These are phyloP conservation scores for Perkinsela sp. DNA, from an alignment of 208 protist species.

Conservation along the genomic window DNA sequence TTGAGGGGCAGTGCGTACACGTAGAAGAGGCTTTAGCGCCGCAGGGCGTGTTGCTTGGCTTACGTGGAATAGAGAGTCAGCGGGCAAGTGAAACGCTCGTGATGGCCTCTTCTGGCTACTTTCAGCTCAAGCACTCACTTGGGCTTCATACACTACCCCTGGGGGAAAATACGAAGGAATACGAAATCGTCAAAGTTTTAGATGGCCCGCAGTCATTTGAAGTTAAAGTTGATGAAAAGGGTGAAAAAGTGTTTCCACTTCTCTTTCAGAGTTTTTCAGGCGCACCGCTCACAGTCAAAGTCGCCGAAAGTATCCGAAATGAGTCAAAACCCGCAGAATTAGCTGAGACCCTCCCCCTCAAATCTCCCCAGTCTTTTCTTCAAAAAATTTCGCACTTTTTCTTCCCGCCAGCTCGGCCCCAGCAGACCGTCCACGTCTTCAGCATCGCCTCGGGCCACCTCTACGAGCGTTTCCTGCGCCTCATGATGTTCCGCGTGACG, in stretches of 20 bases:
- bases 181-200: slow-evolving; percentile 4
- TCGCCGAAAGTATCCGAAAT: slow-evolving; percentile 6
- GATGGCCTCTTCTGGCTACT: slow-evolving; percentile 86
- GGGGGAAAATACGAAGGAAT: slow-evolving; percentile 14
- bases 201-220: neutral
- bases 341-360: slow-evolving; percentile 4
- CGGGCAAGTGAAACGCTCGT: slow-evolving; percentile 67
- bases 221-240: neutral
- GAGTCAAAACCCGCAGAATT: slow-evolving; percentile 6
- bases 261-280: slow-evolving; percentile 17
- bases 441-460: slow-evolving; percentile 84
- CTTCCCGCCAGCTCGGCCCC: slow-evolving; percentile 8
- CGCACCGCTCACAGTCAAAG: too few species aligned
- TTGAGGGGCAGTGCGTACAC: slow-evolving; percentile 35
- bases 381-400: too few species aligned
- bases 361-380: too few species aligned
- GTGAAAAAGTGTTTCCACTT: slow-evolving; percentile 10
- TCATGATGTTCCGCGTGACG: slow-evolving; percentile 91
- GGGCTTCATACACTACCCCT: slow-evolving; percentile 53
- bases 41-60: slow-evolving; percentile 35
- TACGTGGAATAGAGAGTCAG: neutral
- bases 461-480: slow-evolving; percentile 92
- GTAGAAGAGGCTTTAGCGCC: slow-evolving; percentile 12
- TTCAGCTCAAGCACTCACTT: slow-evolving; percentile 73
- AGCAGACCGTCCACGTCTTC: slow-evolving; percentile 88